These are phyloP conservation scores for Forsythia suspensa DNA, from an alignment of 257 asterid species.

Conservation along the genomic window DNA sequence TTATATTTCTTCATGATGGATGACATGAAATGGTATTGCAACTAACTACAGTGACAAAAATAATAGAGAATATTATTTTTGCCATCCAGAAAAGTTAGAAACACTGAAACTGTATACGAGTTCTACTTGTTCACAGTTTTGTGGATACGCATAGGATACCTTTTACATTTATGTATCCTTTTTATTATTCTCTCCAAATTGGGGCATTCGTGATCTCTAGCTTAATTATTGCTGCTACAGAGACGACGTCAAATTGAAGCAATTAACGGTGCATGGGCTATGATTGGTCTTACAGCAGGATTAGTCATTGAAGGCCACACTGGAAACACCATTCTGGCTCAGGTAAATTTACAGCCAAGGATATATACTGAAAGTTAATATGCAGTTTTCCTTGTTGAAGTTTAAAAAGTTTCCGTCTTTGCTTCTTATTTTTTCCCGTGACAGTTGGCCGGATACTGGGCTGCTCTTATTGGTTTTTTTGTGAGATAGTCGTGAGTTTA, in stretches of 20 bases:
- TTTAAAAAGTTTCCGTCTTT: not conserved
- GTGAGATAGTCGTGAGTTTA: slow-evolving; percentile 31
- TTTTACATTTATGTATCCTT: not conserved
- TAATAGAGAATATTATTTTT: no score
- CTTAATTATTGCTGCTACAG: slow-evolving; percentile 30
- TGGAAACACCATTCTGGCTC: slow-evolving; percentile 67
- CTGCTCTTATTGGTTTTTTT: slow-evolving; percentile 50
- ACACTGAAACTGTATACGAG: no score
- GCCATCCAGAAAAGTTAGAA: no score
- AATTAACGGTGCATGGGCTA: slow-evolving; percentile 94
- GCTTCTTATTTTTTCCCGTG: slow-evolving; percentile 6
- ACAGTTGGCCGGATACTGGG: slow-evolving; percentile 82
- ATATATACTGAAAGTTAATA: not conserved
- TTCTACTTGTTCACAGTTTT: no score
- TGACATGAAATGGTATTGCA: not conserved
- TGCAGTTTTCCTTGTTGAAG: not conserved
- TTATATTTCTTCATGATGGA: not conserved
- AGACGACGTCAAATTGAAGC: slow-evolving; percentile 75
- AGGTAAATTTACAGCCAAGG: slow-evolving; percentile 40
- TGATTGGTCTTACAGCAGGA: slow-evolving; percentile 92
- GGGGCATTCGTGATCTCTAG: slow-evolving; percentile 7
- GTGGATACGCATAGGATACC: not conserved
- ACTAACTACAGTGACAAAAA: not conserved
- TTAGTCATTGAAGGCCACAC: slow-evolving; percentile 82
- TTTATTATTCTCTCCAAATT: not conserved